Evolutionary conservation across 345 rosid species (phyloP), one percentile per base, ranked within the genome.

Genomic region (Heritiera fomes): DNA sequence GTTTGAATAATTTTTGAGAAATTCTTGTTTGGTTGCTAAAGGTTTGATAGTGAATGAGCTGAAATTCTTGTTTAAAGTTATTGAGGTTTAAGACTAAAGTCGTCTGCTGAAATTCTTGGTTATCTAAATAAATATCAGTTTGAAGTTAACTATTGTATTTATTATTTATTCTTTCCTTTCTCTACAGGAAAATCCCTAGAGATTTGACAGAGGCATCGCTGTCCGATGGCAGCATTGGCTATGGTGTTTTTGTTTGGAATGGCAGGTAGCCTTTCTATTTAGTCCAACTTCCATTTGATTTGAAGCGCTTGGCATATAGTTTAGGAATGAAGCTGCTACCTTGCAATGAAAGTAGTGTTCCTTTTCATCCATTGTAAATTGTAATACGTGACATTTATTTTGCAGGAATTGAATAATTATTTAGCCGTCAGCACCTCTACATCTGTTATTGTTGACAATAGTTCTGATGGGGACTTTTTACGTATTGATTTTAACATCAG

Each of bases 171-270:
- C 59, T 75, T 70, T 15, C 18, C 70, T 75, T 23, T 41, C 15
- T 14, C 13, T 85, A 73, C 97, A 97, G 99, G 91, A 97, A 94
- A 90, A 97, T 94, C 67, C 98, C 98, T 12, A 91, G 98, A 84
- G 99, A 97, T 87, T 91, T 97, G 90, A 97, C 99, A 0, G 98
- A 94, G 87, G 99, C 99, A 47, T 90, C 98, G 61, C 75, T 97
- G 43, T 94, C 98, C 12, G 98, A 98, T 81, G 98, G 98, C 99
- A 13, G 99, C 98, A 10, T 87, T 96, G 6, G 76, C 87, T 71
- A 94, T 96, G 95, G 17, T 96, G 77, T 90, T 96, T 87, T 89
- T 97, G 86, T 97, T 97, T 88, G 99, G 99, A 80, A 97, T 93
- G 99, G 99, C 94, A 86, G 34, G 89, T 53, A 40, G 60, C 81